Conservation (phyloP, 805 yeast species). For the Pichia gijzeniarum region DNA sequence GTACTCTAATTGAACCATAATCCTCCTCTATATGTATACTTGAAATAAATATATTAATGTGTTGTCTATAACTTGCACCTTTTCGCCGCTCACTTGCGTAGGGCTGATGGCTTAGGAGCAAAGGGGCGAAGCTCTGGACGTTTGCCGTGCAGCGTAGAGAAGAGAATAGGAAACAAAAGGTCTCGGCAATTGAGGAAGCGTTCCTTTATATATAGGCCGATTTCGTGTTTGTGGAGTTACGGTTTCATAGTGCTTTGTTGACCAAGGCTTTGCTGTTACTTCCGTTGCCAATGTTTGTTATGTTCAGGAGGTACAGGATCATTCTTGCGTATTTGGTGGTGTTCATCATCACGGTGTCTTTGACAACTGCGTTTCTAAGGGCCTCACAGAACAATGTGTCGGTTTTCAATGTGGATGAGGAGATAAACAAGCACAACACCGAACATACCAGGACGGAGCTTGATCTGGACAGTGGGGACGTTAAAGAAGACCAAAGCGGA, state of each 20-base stretch:
- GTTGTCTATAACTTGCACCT: no score
- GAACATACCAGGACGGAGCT: neutral
- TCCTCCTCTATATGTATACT: no score
- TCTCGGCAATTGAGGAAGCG: no score
- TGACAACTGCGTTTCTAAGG: neutral
- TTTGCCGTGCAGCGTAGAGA: no score
- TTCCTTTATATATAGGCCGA: no score
- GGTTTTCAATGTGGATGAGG: neutral
- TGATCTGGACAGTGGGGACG: neutral
- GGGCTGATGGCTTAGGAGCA: no score
- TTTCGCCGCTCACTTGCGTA: no score
- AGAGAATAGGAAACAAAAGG: no score
- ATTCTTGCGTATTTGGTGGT: neutral
- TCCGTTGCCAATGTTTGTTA: no score
- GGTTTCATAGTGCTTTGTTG: neutral
- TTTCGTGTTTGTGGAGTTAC: no score
- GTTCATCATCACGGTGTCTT: neutral
- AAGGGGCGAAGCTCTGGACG: no score
- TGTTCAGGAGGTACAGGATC: slow-evolving; percentile 3
- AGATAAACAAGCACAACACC: neutral
- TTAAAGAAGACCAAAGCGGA: neutral
- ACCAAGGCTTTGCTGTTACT: neutral
- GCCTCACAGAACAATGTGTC: neutral
- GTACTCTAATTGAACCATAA: slow-evolving; percentile 13
- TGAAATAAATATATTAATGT: no score